phyloP scores from a whole-genome alignment of 2,329 filamentous ascomycete species.

The Pseudogymnoascus sp. region DNA sequence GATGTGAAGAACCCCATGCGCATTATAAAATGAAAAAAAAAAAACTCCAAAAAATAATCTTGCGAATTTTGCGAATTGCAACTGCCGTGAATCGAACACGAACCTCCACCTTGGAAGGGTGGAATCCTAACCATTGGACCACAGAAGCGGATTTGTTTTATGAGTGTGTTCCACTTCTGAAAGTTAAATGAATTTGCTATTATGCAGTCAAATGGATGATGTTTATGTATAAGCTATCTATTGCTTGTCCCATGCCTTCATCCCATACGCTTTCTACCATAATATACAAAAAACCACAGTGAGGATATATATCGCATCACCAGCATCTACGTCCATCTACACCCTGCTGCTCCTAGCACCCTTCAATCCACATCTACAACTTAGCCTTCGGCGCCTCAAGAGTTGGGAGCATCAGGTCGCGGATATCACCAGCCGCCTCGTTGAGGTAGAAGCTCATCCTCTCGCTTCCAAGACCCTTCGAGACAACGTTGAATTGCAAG shows the following conservation, averaged over 20 bases:
- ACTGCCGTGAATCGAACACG: conserved; percentile 9
- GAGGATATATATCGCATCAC: not conserved
- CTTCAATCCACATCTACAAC: conserved; percentile 47
- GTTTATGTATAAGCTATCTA: conserved; percentile 5
- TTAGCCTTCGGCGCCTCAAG: conserved; percentile 78
- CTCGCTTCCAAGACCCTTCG: conserved; percentile 82
- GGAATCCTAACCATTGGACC: conserved; percentile 10
- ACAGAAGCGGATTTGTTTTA: not conserved
- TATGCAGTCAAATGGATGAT: not conserved
- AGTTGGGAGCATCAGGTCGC: conserved; percentile 76
- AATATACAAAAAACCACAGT: conserved; percentile 7
- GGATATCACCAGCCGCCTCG: conserved; percentile 84
- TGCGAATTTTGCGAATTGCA: not conserved
- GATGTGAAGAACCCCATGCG: not conserved
- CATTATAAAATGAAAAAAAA: not conserved
- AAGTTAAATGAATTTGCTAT: too few relatives aligned
- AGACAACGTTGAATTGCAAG: conserved; percentile 96
- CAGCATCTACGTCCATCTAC: not conserved
- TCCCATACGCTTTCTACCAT: not conserved
- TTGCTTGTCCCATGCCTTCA: not conserved
- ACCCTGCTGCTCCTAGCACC: not conserved
- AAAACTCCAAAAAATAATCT: not conserved
- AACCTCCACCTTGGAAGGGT: conserved; percentile 8
- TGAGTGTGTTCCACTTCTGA: not conserved
- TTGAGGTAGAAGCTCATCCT: conserved; percentile 95